Percentiles rank a stretch among this genome's conserved stretches.
Conservation (phyloP, 2,329 filamentous ascomycete species). For the Penicillium capsulatum region DNA sequence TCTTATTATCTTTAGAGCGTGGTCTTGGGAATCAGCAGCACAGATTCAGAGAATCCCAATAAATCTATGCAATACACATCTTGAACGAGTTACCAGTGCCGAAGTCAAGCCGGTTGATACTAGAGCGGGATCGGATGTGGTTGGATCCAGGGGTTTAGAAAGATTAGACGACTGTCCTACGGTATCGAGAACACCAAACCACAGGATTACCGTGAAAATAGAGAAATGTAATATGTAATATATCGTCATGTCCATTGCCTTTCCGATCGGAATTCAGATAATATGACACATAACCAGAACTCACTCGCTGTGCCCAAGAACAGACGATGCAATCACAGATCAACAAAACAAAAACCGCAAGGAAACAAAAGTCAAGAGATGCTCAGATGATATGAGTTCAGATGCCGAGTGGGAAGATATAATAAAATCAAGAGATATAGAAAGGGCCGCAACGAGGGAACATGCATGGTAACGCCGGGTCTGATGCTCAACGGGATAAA, state of each 20-base stretch:
- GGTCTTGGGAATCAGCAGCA: too few relatives aligned
- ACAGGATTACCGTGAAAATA: too few relatives aligned
- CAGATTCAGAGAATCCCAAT: too few relatives aligned
- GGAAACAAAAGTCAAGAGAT: background rate
- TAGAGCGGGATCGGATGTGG: too few relatives aligned
- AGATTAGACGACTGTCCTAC: too few relatives aligned
- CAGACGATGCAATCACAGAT: slow-evolving; percentile 20
- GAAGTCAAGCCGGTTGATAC: too few relatives aligned
- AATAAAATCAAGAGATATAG: background rate
- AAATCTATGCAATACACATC: too few relatives aligned
- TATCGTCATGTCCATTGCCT: slow-evolving; percentile 20
- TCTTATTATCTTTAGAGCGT: too few relatives aligned
- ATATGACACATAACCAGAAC: slow-evolving; percentile 25
- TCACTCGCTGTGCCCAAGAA: slow-evolving; percentile 26
- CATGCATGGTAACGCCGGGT: slow-evolving; percentile 21
- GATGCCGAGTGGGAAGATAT: slow-evolving; percentile 10
- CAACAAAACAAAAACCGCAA: background rate
- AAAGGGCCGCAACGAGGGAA: slow-evolving; percentile 3
- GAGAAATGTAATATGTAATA: background rate
- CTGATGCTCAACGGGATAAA: slow-evolving; percentile 20
- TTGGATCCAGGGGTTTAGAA: too few relatives aligned
- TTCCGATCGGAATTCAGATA: slow-evolving; percentile 13
- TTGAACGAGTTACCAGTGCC: too few relatives aligned
- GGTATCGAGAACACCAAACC: too few relatives aligned
- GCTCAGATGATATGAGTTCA: slow-evolving; percentile 5